Conservation (phyloP, 1,284 basidiomycete species). For the Ganoderma lucidum region DNA sequence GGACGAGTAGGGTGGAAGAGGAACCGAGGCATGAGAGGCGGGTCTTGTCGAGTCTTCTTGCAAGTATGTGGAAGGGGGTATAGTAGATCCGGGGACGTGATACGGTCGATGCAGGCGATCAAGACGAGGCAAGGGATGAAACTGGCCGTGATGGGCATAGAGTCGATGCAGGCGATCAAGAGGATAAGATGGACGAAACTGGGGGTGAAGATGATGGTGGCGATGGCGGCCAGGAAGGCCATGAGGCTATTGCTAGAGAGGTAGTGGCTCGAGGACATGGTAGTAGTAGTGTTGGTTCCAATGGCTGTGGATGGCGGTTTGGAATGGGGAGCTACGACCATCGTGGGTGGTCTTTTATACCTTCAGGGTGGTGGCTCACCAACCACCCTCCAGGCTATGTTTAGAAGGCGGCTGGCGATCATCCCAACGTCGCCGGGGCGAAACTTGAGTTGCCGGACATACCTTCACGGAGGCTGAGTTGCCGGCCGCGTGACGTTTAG, state of each 20-base stretch:
- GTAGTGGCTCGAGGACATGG: neutral
- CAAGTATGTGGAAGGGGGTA: neutral
- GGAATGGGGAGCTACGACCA: neutral
- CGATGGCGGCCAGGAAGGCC: neutral
- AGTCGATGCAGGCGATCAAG: neutral
- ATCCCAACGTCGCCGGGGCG: neutral
- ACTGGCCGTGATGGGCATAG: no score
- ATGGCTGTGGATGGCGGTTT: neutral
- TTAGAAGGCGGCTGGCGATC: neutral
- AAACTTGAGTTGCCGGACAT: neutral
- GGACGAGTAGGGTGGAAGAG: neutral
- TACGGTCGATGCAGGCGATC: neutral
- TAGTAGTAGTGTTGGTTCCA: neutral
- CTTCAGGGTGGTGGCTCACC: neutral
- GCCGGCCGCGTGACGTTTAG: neutral
- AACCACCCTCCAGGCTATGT: neutral
- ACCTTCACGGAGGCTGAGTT: conserved; percentile 5
- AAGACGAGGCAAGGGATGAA: neutral
- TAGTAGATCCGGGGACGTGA: neutral
- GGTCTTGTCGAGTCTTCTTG: neutral
- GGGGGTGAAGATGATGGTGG: neutral
- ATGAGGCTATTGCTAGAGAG: neutral
- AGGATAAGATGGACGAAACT: neutral
- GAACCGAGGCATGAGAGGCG: neutral
- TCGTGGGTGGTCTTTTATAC: neutral